Conservation (phyloP, 768 basidiomycete species). For the Boletellus ananiceps region DNA sequence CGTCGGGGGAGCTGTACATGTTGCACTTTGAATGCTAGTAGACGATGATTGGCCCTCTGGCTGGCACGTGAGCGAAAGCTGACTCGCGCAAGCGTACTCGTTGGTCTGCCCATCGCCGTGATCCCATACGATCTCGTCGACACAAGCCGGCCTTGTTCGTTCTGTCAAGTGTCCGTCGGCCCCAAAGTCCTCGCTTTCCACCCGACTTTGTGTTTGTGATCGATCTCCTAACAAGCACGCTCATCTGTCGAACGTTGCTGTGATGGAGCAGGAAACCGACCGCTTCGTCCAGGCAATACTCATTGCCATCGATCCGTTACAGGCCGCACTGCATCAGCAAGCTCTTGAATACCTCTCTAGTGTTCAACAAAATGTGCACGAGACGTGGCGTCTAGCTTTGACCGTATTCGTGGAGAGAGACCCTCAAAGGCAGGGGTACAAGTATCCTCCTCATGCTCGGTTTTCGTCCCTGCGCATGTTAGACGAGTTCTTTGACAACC, state of each 20-base stretch:
- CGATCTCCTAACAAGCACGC: constrained; percentile 15
- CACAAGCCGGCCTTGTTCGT: not conserved
- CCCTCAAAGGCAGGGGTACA: constrained; percentile 52
- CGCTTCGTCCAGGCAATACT: constrained; percentile 80
- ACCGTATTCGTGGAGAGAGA: constrained; percentile 63
- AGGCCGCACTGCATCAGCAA: constrained; percentile 70
- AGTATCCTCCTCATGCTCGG: constrained; percentile 66
- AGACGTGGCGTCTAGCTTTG: constrained; percentile 79
- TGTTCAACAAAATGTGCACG: constrained; percentile 69
- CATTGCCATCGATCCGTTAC: constrained; percentile 80
- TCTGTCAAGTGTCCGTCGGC: constrained; percentile 2
- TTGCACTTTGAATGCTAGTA: constrained; percentile 28
- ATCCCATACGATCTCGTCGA: constrained; percentile 1
- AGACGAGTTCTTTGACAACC: constrained; percentile 78
- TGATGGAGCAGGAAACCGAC: constrained; percentile 73
- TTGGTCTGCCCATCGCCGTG: too few relatives aligned
- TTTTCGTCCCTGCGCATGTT: constrained; percentile 78
- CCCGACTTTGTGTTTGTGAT: constrained; percentile 6
- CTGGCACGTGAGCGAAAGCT: constrained; percentile 25
- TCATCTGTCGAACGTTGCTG: constrained; percentile 11
- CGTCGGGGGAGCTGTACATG: constrained; percentile 51
- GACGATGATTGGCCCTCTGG: constrained; percentile 8
- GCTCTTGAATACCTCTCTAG: constrained; percentile 79
- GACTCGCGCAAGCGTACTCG: constrained; percentile 1
- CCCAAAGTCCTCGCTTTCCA: not conserved